Percentiles rank a stretch among this genome's conserved stretches.
Evolutionary conservation across 192 early-diverging fungal species (phyloP).

Genomic region (Chytriomyces sp.): DNA sequence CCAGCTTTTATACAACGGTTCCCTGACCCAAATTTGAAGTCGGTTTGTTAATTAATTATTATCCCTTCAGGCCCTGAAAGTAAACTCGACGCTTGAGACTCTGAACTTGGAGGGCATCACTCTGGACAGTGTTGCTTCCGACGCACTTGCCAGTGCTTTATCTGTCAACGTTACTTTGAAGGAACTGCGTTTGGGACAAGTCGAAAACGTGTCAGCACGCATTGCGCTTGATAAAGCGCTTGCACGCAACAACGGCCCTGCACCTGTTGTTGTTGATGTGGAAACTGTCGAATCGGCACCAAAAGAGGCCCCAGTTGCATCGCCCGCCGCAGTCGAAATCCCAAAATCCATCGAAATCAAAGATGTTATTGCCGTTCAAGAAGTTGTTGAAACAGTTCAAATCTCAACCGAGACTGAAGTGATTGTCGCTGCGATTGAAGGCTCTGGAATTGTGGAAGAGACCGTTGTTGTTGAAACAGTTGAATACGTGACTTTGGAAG

Average conservation of each 20-base stretch:
- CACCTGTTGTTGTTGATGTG: background rate
- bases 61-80: slow-evolving; percentile 27
- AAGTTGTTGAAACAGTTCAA: background rate
- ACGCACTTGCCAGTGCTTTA: slow-evolving; percentile 3
- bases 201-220: background rate
- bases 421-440: too few species aligned
- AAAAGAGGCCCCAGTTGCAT: too few species aligned
- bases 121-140: background rate
- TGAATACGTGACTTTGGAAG: background rate
- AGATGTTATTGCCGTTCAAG: background rate
- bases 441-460: background rate
- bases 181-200: slow-evolving; percentile 1
- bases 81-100: slow-evolving; percentile 12
- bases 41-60: too few species aligned
- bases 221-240: background rate
- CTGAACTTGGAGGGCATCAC: slow-evolving; percentile 1
- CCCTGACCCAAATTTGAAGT: background rate
- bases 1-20: background rate
- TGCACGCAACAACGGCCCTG: slow-evolving; percentile 12
- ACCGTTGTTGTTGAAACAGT: background rate
- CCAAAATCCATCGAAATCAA: background rate
- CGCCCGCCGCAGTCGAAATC: background rate
- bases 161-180: slow-evolving; percentile 11
- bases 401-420: background rate
- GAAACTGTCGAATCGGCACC: background rate